Evolutionary conservation across 177 flowering plant genomes (phyloP).

Genomic region (Telopea speciosissima): DNA sequence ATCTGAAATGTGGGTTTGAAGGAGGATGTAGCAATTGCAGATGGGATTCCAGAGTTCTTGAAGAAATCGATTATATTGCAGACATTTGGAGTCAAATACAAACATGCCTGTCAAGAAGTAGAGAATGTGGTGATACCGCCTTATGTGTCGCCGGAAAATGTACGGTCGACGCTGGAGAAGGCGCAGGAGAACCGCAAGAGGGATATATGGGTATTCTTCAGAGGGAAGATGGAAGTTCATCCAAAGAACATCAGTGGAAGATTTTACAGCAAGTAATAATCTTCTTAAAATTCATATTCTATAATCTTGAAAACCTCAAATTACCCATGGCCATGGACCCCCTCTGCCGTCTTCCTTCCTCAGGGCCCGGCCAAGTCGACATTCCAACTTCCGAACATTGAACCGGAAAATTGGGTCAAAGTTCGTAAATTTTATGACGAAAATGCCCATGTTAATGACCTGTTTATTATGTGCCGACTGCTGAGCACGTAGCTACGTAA

Average conservation of each 20-base stretch:
- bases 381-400: no score
- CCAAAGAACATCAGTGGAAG: conserved; percentile 90
- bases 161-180: conserved; percentile 36
- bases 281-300: not conserved
- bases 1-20: conserved; percentile 19
- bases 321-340: not conserved
- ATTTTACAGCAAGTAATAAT: conserved; percentile 77
- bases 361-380: no score
- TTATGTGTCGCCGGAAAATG: conserved; percentile 57
- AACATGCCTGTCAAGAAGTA: conserved; percentile 83
- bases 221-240: conserved; percentile 96
- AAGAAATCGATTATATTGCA: conserved; percentile 76
- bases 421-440: no score
- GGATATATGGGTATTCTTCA: conserved; percentile 74
- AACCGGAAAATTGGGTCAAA: no score
- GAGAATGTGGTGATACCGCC: conserved; percentile 85
- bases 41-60: conserved; percentile 71
- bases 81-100: conserved; percentile 67
- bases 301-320: no score
- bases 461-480: no score
- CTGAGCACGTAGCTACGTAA: no score
- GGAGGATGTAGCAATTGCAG: conserved; percentile 75
- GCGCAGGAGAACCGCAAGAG: conserved; percentile 45
- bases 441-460: no score
- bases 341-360: no score